Evolutionary conservation across 257 asterid species (phyloP), one percentile per base, ranked within the genome.

Genomic region (Galeopsis tetrahit): DNA sequence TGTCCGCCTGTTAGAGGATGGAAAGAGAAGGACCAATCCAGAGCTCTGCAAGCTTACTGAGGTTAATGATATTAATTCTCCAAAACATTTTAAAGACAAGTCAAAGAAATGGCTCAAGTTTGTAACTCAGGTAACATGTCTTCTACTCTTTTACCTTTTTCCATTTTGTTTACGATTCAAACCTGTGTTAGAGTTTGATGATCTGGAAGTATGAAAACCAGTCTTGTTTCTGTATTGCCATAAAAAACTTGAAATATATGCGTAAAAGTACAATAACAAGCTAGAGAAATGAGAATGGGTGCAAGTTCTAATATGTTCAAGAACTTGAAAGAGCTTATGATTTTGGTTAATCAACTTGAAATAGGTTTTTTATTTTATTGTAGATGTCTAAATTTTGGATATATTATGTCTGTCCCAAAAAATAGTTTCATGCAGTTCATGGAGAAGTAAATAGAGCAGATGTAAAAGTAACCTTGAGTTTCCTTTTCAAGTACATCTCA

Each of bases 21-120:
- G 76, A 76, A 91, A 88, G 77, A 85, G 85, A 31, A 70, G 33
- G 71, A 75, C 78, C 69, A 71, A 80, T 75, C 76, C 51, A 14
- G 85, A 75, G 77, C 76, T 73, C 55, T 76, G 80, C 81, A 79
- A 83, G 79, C 71, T 76, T 60, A 68, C 72, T 68, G 89, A 81
- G 57, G 57, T 79, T 65, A 66, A 83, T 43, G 86, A 76, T 14
- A 58, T 78, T 65, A 88, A 83, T 72, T 88, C 95, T 71, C 93
- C 93, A 8, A 86, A 88, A 36, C 71, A 83, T 77, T 89, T 88
- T 81, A 94, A 94, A 80, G 96, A 94, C 60, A 81, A 82, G 85
- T 88, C 99, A 77, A 94, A 89, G 92, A 91, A 89, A 81, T 94
- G 99, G 99, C 85, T 89, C 69, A 94, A 89, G 85, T 88, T 86